Base-by-base conservation (phyloP, 441 rosid genomes). In the Erysimum cheiri region DNA sequence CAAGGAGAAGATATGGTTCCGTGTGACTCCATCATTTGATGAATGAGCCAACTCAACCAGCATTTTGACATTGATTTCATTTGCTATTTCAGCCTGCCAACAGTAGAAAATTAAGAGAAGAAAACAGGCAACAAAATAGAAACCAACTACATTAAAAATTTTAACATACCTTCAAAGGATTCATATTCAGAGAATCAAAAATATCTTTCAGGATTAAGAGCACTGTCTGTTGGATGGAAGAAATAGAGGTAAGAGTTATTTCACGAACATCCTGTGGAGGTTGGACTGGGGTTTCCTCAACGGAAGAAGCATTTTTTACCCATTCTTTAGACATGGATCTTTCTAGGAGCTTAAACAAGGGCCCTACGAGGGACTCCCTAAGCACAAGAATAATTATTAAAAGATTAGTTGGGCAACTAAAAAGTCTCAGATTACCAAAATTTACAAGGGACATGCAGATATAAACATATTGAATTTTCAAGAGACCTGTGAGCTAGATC, bases 281-380 rank as follows among this genome's bases (percentile, higher is more conserved):
- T 67, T 82, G 77, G 46, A 73, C 71, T 60, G 70, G 26, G 29
- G 74, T 73, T 54, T 81, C 81, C 64, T 83, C 84, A 13, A 54
- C 66, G 12, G 78, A 52, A 44, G 75, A 56, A 56, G 70, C 60
- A 62, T 55, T 68, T 32, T 41, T 64, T 29, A 68, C 60, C 91
- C 89, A 86, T 66, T 85, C 90, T 60, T 83, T 70, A 0, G 84
- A 85, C 80, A 84, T 82, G 3, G 79, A 67, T 71, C 78, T 85
- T 59, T 78, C 81, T 22, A 96, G 88, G 80, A 96, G 88, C 84
- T 83, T 84, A 80, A 90, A 88, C 77, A 96, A 81, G 59, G 97
- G 87, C 48, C 85, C 91, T 73, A 96, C 61, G 24, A 93, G 89
- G 70, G 68, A 80, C 64, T 84, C 91, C 97, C 99, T 96, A 61